Evolutionary conservation across 2,329 filamentous ascomycete species (phyloP).

Genomic region (Myrmaecium sp.): DNA sequence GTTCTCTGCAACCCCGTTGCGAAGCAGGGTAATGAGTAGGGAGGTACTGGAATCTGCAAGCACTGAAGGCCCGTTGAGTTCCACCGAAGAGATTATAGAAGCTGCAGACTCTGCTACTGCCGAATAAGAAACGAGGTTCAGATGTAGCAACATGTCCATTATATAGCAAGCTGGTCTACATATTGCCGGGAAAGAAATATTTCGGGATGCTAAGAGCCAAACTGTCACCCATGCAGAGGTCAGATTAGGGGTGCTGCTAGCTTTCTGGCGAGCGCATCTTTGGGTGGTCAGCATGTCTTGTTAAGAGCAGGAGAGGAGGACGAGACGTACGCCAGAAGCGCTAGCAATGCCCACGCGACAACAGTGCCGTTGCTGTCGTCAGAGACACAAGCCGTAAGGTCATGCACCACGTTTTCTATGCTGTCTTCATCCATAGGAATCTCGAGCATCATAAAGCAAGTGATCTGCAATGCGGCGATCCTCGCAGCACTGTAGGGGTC

Average conservation of each 20-base stretch:
- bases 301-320: slow-evolving; percentile 4
- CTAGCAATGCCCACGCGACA: slow-evolving; percentile 84
- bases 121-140: slow-evolving; percentile 49
- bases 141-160: slow-evolving; percentile 49
- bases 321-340: slow-evolving; percentile 52
- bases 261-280: slow-evolving; percentile 23
- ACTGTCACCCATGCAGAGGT: slow-evolving; percentile 47
- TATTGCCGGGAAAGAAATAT: slow-evolving; percentile 50
- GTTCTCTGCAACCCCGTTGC: slow-evolving; percentile 47
- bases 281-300: slow-evolving; percentile 29
- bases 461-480: slow-evolving; percentile 35
- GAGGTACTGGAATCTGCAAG: slow-evolving; percentile 65
- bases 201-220: slow-evolving; percentile 59
- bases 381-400: slow-evolving; percentile 40
- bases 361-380: too few relatives aligned
- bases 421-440: slow-evolving; percentile 29
- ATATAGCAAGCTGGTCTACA: slow-evolving; percentile 65
- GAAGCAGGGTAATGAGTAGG: slow-evolving; percentile 54
- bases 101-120: slow-evolving; percentile 52
- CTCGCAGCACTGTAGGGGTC: slow-evolving; percentile 19
- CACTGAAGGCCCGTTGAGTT: slow-evolving; percentile 62
- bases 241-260: slow-evolving; percentile 25
- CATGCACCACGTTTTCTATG: slow-evolving; percentile 37
- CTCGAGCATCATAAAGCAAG: slow-evolving; percentile 31
- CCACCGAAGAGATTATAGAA: slow-evolving; percentile 56